phyloP scores from a whole-genome alignment of 441 rosid genomes.

The Aleurites moluccanus region DNA sequence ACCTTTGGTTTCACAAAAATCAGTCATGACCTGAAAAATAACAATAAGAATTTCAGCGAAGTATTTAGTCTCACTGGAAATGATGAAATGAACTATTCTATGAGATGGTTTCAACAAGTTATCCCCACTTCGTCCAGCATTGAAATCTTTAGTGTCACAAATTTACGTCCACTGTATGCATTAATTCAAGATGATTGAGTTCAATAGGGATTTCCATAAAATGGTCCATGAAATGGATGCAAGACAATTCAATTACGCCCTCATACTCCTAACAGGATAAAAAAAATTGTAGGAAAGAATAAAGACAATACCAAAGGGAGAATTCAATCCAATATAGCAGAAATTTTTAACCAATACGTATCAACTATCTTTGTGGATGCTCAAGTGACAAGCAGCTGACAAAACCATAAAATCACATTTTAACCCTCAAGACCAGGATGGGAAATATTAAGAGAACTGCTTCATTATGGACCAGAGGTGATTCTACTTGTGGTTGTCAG shows the following conservation, averaged over 20 bases:
- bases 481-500: not conserved
- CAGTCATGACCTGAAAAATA: slow-evolving; percentile 65
- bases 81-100: not conserved
- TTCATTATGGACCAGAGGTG: not conserved
- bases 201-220: not conserved
- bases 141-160: not conserved
- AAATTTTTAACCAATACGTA: not conserved
- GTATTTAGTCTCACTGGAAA: not conserved
- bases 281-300: not conserved
- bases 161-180: not conserved
- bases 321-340: not conserved
- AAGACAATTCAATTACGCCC: not conserved
- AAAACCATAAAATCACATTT: not conserved
- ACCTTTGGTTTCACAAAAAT: slow-evolving; percentile 62
- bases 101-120: not conserved
- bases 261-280: not conserved
- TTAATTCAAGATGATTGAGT: not conserved
- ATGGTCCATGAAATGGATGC: not conserved
- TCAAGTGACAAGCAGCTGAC: not conserved
- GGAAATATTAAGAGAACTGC: not conserved
- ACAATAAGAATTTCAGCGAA: not conserved
- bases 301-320: not conserved
- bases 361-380: not conserved
- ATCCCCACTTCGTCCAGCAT: not conserved
- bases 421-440: not conserved